A percentile compares a stretch with the other conserved stretches of the same genome.
Conservation (phyloP, 208 protist species). For the Jaenimonas drosophilae region DNA sequence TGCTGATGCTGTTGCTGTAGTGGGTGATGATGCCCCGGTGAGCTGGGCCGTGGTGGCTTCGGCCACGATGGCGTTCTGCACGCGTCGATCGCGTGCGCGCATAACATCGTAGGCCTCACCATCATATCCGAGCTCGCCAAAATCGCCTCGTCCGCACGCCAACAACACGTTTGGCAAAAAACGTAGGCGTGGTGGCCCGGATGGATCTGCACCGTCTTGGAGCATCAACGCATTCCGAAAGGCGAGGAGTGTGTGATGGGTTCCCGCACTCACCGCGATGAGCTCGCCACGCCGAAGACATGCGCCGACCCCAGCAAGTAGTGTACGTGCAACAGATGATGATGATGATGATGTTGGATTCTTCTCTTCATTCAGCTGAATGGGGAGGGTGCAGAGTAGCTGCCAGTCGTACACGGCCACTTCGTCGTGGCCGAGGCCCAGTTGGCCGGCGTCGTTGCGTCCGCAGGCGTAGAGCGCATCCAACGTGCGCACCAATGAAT, state of each 20-base stretch:
- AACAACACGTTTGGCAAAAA: slow-evolving; percentile 39
- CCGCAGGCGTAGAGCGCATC: slow-evolving; percentile 65
- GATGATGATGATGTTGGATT: too few relatives aligned
- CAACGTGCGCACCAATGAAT: slow-evolving; percentile 40
- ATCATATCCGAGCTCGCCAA: slow-evolving; percentile 82
- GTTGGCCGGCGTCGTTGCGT: slow-evolving; percentile 69
- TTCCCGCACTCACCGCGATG: slow-evolving; percentile 75
- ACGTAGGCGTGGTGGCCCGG: not conserved
- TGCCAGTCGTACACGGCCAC: slow-evolving; percentile 21
- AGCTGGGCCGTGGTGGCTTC: not conserved
- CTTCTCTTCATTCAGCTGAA: not conserved
- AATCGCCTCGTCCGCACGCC: slow-evolving; percentile 72
- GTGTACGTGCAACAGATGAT: too few relatives aligned
- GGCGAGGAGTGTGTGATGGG: slow-evolving; percentile 70
- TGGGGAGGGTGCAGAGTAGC: slow-evolving; percentile 3
- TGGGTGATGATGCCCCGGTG: not conserved
- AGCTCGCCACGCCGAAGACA: slow-evolving; percentile 14
- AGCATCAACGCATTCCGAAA: slow-evolving; percentile 24
- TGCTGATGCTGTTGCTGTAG: not conserved
- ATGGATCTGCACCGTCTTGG: not conserved
- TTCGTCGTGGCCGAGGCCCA: slow-evolving; percentile 46
- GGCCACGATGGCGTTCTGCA: not conserved
- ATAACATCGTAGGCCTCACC: slow-evolving; percentile 30
- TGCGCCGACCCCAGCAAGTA: not conserved
- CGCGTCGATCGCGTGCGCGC: slow-evolving; percentile 2